Conservation (phyloP, 1,284 basidiomycete species). For the Phlebopus sp. region DNA sequence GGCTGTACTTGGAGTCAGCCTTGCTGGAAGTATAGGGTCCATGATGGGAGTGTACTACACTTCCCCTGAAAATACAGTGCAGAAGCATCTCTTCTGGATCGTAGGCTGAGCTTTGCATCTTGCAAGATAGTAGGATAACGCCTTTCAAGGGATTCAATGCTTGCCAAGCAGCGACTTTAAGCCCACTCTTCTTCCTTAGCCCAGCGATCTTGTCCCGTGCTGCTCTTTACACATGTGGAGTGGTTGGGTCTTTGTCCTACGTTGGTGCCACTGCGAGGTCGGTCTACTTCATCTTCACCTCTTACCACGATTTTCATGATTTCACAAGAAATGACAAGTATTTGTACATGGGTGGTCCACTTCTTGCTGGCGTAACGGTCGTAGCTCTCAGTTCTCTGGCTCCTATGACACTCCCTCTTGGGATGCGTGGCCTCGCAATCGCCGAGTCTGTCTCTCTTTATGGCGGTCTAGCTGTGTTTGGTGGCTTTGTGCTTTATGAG, state of each 20-base stretch:
- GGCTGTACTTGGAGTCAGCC: constrained; percentile 81
- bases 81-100: constrained; percentile 78
- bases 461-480: constrained; percentile 85
- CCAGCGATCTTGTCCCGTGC: constrained; percentile 88
- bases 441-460: constrained; percentile 81
- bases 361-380: constrained; percentile 83
- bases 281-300: constrained; percentile 19
- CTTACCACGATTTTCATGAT: constrained; percentile 1
- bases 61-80: constrained; percentile 64
- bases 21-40: constrained; percentile 72
- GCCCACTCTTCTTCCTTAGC: constrained; percentile 81
- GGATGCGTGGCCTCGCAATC: constrained; percentile 72
- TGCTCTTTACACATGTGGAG: constrained; percentile 84
- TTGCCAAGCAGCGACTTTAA: constrained; percentile 82
- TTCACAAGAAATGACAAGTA: constrained; percentile 72
- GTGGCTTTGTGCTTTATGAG: constrained; percentile 87
- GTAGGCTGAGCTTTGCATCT: constrained; percentile 38
- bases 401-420: constrained; percentile 83
- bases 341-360: constrained; percentile 80
- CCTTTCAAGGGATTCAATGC: constrained; percentile 73
- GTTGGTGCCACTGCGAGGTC: constrained; percentile 86
- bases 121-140: constrained; percentile 7
- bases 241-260: constrained; percentile 82
- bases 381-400: constrained; percentile 84
- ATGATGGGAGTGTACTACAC: constrained; percentile 81